Conservation (phyloP, 441 rosid species). For the Isatis lusitanica region DNA sequence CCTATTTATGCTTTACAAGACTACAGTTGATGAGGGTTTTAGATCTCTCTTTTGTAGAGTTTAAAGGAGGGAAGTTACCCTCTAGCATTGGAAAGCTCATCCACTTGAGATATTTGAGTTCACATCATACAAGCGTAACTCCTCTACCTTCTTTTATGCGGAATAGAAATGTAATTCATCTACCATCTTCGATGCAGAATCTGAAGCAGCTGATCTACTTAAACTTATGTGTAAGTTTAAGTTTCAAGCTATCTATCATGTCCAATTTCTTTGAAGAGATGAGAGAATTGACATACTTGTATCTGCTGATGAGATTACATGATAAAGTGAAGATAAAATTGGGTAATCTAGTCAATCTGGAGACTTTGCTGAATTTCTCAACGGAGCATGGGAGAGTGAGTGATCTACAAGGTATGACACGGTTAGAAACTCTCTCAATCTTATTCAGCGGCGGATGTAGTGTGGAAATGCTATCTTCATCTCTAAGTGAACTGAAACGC, state of each 20-base stretch:
- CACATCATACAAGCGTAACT: fast-evolving
- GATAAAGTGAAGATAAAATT: neutral
- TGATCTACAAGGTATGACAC: neutral
- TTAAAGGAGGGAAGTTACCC: neutral
- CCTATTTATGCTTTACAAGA: too few relatives aligned
- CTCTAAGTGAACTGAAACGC: neutral
- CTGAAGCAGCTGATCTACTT: too few relatives aligned
- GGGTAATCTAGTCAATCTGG: conserved; percentile 1
- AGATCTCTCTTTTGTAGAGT: neutral
- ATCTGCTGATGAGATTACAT: neutral
- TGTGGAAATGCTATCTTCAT: neutral
- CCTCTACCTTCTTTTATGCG: conserved; percentile 23
- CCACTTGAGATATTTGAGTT: neutral
- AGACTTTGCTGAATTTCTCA: neutral
- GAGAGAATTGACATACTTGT: neutral
- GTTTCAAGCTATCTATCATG: too few relatives aligned
- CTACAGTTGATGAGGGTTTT: neutral
- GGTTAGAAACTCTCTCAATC: neutral
- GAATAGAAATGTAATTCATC: too few relatives aligned
- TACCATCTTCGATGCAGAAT: too few relatives aligned
- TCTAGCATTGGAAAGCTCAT: neutral
- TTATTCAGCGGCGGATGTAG: neutral
- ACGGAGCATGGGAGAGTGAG: neutral
- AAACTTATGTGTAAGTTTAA: too few relatives aligned
- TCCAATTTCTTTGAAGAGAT: conserved; percentile 4